Percentiles rank a stretch among this genome's conserved stretches.
Evolutionary conservation across 768 basidiomycete genomes (phyloP).

Genomic region (Pholiota conissans): DNA sequence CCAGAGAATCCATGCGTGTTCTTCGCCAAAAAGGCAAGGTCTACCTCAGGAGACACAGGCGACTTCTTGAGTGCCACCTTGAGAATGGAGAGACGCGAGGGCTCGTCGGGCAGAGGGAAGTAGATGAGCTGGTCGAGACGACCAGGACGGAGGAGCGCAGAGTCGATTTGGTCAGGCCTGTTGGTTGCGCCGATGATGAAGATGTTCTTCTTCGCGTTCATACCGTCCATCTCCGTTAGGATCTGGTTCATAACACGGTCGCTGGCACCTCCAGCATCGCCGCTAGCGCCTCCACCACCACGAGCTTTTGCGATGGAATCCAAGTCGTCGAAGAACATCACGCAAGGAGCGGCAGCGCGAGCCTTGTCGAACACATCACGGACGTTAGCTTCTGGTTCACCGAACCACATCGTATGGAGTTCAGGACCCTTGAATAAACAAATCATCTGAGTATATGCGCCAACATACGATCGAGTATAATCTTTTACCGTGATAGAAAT

Average conservation of each 20-base stretch:
- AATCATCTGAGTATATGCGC: conserved; percentile 4
- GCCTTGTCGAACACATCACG: conserved; percentile 99
- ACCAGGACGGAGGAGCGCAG: conserved; percentile 92
- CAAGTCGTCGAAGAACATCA: conserved; percentile 99
- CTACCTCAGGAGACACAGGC: conserved; percentile 82
- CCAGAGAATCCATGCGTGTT: conserved; percentile 97
- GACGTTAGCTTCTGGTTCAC: conserved; percentile 99
- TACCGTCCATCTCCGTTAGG: conserved; percentile 98
- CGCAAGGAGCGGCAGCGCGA: conserved; percentile 97
- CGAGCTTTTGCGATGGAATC: conserved; percentile 99
- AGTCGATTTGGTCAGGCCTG: conserved; percentile 93
- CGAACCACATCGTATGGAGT: conserved; percentile 99
- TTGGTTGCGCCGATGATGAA: conserved; percentile 98
- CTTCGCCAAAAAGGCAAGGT: conserved; percentile 86
- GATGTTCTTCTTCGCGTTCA: conserved; percentile 99
- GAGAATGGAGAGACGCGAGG: conserved; percentile 88
- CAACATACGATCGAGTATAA: not conserved
- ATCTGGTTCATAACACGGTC: conserved; percentile 98
- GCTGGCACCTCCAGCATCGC: conserved; percentile 94
- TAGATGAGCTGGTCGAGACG: conserved; percentile 99
- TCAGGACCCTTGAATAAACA: conserved; percentile 73
- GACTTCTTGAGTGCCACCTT: conserved; percentile 90
- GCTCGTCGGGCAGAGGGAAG: conserved; percentile 96
- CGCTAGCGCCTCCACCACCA: conserved; percentile 75
- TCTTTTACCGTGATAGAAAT: conserved; percentile 88